A percentile compares a stretch with the other conserved stretches of the same genome.
Conservation (phyloP, 768 basidiomycete species). For the Polyporus arcularius region DNA sequence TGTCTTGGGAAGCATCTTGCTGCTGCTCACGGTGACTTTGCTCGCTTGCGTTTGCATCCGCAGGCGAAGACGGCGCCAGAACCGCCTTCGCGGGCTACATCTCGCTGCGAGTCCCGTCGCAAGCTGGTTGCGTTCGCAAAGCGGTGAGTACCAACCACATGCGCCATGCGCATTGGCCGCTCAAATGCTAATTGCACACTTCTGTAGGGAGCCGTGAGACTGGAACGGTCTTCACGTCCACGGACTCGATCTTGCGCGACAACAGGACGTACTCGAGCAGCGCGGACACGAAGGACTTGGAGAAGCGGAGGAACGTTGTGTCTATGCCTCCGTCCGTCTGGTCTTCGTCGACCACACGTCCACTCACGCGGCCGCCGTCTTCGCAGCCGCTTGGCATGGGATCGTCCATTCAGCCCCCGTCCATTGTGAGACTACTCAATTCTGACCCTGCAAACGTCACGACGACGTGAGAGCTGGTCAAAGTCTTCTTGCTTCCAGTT, state of each 20-base stretch:
- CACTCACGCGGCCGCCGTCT: too few relatives aligned
- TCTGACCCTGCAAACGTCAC: too few relatives aligned
- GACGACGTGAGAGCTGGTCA: too few relatives aligned
- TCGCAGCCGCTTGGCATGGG: neutral
- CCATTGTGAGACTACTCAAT: too few relatives aligned
- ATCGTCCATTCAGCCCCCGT: too few relatives aligned
- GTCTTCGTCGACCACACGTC: too few relatives aligned
- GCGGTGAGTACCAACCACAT: conserved; percentile 4
- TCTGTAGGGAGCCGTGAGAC: neutral
- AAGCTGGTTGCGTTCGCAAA: conserved; percentile 21
- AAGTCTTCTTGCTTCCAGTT: too few relatives aligned
- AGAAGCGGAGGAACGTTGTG: neutral
- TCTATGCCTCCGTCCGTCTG: neutral
- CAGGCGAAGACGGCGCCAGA: conserved; percentile 5
- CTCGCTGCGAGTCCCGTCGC: conserved; percentile 18
- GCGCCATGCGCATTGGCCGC: neutral
- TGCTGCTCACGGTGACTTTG: conserved; percentile 8
- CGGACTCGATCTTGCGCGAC: conserved; percentile 28
- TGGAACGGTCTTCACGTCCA: conserved; percentile 23
- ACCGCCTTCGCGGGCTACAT: conserved; percentile 2
- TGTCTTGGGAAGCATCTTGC: conserved; percentile 14
- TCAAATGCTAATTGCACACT: neutral
- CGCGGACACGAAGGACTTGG: neutral
- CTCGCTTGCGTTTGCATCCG: conserved; percentile 8
- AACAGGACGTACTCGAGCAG: conserved; percentile 22